Conservation (phyloP, 345 rosid genomes). For the Viola odorata region DNA sequence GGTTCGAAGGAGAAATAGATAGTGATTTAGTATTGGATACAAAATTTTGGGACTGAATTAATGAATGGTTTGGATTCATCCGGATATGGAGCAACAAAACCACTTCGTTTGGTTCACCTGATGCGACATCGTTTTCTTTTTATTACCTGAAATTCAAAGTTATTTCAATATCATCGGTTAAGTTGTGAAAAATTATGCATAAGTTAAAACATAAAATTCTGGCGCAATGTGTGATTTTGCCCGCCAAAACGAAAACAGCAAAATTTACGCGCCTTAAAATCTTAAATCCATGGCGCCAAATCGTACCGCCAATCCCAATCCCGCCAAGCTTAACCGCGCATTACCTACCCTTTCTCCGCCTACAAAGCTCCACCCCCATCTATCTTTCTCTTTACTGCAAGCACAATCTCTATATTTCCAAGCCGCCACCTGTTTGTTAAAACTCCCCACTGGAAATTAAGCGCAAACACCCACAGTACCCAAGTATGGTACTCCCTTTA, state of each 20-base stretch:
- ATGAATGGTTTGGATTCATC: no score
- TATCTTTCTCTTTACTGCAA: neutral
- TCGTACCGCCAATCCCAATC: constrained; percentile 31
- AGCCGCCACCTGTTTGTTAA: constrained; percentile 2
- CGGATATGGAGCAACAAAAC: no score
- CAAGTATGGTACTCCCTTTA: constrained; percentile 44
- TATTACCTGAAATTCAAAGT: no score
- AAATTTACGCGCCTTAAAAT: neutral
- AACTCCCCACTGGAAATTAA: neutral
- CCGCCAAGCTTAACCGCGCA: neutral
- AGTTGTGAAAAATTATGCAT: no score
- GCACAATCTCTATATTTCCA: no score
- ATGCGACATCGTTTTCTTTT: no score
- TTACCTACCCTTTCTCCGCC: neutral
- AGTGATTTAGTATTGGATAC: no score
- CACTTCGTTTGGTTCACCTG: no score
- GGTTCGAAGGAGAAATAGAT: no score
- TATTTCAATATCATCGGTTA: no score
- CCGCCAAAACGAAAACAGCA: neutral
- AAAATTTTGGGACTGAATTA: no score
- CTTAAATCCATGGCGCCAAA: constrained; percentile 34
- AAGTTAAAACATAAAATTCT: no score
- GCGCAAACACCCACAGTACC: neutral
- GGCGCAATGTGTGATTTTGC: neutral
- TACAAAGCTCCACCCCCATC: neutral